Evolutionary conservation across 768 basidiomycete species (phyloP), one percentile per base, ranked within the genome.

Genomic region (Termitomyces sp.): DNA sequence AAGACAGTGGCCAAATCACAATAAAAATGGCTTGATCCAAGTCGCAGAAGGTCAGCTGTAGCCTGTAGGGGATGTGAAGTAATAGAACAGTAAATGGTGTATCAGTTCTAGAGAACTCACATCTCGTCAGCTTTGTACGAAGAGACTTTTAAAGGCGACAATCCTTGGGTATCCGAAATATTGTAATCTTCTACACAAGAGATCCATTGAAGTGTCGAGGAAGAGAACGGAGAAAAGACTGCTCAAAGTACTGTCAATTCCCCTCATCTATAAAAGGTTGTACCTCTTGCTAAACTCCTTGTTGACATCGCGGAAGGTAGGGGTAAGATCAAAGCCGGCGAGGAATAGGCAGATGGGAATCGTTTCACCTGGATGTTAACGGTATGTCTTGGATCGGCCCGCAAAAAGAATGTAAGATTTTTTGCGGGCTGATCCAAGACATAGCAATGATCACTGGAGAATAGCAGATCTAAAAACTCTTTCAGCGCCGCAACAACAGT

Each of bases 261-360:
- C 98, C 96, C 71, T 98, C 95, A 70, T 99, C 96, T 95, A 97
- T 97, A 65, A 98, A n/a, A n/a, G n/a, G n/a, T n/a, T n/a, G n/a
- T n/a, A n/a, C n/a, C n/a, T n/a, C n/a, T n/a, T n/a, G n/a, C n/a
- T n/a, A n/a, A n/a, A n/a, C n/a, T n/a, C n/a, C n/a, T n/a, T n/a
- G n/a, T n/a, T n/a, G n/a, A n/a, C n/a, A n/a, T n/a, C n/a, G n/a
- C n/a, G n/a, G n/a, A n/a, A n/a, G n/a, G n/a, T n/a, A n/a, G n/a
- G n/a, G n/a, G n/a, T n/a, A n/a, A n/a, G n/a, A n/a, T n/a, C n/a
- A n/a, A n/a, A n/a, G n/a, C n/a, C n/a, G n/a, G n/a, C n/a, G n/a
- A n/a, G n/a, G n/a, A n/a, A n/a, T n/a, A n/a, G n/a, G n/a, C n/a
- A n/a, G n/a, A n/a, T n/a, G n/a, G n/a, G n/a, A n/a, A n/a, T n/a